Conservation (phyloP, 169 alveolate genomes). For the Babesia ovata region DNA sequence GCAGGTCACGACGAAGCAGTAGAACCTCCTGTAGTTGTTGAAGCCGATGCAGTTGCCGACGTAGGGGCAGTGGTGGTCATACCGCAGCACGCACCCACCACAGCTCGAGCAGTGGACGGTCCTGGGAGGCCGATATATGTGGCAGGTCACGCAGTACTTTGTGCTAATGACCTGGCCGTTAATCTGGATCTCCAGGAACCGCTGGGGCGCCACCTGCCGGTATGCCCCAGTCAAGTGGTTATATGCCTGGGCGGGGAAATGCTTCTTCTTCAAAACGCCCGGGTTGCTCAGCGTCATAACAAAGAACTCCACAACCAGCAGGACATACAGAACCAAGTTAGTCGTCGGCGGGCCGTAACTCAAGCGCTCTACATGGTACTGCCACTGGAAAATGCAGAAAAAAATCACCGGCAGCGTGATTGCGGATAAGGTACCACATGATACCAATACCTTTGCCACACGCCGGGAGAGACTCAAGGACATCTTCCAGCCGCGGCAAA, state of each 20-base stretch:
- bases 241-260: conserved; percentile 47
- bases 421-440: conserved; percentile 23
- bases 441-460: conserved; percentile 12
- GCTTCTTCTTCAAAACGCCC: conserved; percentile 46
- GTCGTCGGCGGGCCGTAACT: conserved; percentile 15
- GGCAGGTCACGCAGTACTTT: conserved; percentile 85
- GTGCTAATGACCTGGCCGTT: conserved; percentile 74
- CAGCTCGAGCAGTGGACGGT: conserved; percentile 90
- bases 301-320: conserved; percentile 31
- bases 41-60: conserved; percentile 88
- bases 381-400: conserved; percentile 34
- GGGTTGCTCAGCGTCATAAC: conserved; percentile 40
- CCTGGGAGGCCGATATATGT: conserved; percentile 87
- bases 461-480: background rate
- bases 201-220: conserved; percentile 72
- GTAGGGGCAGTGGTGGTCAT: conserved; percentile 94
- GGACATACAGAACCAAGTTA: conserved; percentile 10
- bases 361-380: conserved; percentile 2
- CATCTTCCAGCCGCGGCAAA: conserved; percentile 25
- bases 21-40: conserved; percentile 84
- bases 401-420: conserved; percentile 37
- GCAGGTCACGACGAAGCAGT: conserved; percentile 77
- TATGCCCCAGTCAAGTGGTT: conserved; percentile 65
- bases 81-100: conserved; percentile 88
- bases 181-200: conserved; percentile 70